A percentile compares a stretch with the other conserved stretches of the same genome.
Conservation (phyloP, 208 protist genomes). For the Leishmania guyanensis region DNA sequence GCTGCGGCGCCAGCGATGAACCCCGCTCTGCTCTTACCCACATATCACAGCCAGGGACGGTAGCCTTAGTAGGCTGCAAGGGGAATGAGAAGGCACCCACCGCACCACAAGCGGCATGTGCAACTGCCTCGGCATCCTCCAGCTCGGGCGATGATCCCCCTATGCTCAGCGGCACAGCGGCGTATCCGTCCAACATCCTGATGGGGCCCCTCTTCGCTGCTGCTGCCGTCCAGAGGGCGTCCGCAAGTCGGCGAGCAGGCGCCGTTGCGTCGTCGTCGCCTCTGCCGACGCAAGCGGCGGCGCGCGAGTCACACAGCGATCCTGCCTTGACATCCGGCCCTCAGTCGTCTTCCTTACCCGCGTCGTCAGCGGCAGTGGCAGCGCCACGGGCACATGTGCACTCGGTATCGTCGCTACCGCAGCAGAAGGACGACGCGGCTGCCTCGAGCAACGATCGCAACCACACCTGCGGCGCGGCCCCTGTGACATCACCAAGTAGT, state of each 20-base stretch:
- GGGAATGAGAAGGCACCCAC: not conserved
- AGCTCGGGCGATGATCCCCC: not conserved
- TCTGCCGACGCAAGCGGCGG: not conserved
- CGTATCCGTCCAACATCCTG: not conserved
- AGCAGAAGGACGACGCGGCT: not conserved
- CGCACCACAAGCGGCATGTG: not conserved
- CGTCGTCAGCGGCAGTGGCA: not conserved
- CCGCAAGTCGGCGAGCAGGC: not conserved
- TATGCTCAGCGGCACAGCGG: conserved; percentile 13
- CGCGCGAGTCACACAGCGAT: not conserved
- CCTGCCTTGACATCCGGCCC: not conserved
- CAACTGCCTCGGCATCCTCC: conserved; percentile 2
- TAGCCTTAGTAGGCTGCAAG: not conserved
- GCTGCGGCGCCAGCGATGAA: not conserved
- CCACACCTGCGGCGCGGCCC: not conserved
- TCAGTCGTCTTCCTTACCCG: not conserved
- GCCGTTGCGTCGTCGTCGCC: not conserved
- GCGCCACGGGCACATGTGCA: not conserved
- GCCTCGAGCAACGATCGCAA: not conserved
- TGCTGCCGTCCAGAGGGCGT: not conserved
- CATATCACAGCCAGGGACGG: not conserved
- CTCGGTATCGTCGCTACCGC: not conserved
- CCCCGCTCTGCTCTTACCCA: not conserved
- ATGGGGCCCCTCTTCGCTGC: not conserved
- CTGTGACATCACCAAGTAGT: not conserved